Evolutionary conservation across 129 eudicot genomes (phyloP).

Genomic region (Heracleum sosnowskyi): DNA sequence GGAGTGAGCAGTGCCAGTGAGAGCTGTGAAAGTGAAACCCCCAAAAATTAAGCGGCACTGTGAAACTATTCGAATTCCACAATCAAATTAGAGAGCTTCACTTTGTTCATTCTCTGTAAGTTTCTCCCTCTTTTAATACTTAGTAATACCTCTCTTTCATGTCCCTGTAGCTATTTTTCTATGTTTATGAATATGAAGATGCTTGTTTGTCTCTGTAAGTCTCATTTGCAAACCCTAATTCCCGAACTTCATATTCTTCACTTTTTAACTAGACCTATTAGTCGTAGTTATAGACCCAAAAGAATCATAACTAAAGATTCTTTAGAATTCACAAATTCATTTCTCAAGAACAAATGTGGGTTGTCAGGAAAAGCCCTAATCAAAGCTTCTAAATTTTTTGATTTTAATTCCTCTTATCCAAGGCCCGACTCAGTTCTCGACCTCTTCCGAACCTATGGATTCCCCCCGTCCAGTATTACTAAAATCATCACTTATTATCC

Average conservation of each 20-base stretch:
- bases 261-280: no score
- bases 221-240: background rate
- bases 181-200: background rate
- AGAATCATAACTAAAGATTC: no score
- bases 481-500: background rate
- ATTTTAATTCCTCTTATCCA: background rate
- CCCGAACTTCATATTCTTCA: background rate
- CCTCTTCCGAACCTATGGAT: background rate
- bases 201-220: background rate
- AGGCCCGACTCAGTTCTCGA: background rate
- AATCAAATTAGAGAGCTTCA: no score
- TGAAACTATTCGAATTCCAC: no score
- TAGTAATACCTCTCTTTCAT: no score
- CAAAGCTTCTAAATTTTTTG: background rate
- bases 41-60: no score
- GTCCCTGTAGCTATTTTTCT: no score
- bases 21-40: no score
- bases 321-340: background rate
- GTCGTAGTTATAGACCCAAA: background rate
- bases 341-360: background rate
- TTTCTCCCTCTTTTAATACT: no score
- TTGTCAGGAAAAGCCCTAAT: background rate
- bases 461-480: no score
- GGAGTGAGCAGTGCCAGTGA: no score
- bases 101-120: no score